These are phyloP conservation scores for Xylaria sp. DNA, from an alignment of 2,329 filamentous ascomycete species.

Conservation along the genomic window DNA sequence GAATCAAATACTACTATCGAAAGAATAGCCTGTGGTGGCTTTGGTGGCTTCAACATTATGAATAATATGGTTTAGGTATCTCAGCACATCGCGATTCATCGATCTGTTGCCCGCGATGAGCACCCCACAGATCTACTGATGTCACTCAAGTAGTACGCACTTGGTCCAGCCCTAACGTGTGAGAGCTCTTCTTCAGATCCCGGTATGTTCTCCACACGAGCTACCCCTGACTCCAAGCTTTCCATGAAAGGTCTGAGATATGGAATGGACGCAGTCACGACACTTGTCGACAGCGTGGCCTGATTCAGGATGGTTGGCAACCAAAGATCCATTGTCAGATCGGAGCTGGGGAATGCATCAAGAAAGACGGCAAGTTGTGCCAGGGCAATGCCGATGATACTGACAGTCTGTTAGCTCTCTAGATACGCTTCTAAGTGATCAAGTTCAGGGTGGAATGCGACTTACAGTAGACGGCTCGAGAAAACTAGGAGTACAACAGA, in stretches of 20 bases:
- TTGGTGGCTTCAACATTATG: constrained; percentile 10
- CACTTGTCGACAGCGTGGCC: constrained; percentile 30
- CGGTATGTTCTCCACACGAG: constrained; percentile 35
- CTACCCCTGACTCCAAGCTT: constrained; percentile 37
- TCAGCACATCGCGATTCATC: constrained; percentile 6
- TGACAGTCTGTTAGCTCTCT: constrained; percentile 11
- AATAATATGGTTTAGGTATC: constrained; percentile 16
- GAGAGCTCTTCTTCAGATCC: constrained; percentile 32
- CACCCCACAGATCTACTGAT: constrained; percentile 30
- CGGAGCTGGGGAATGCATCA: constrained; percentile 20
- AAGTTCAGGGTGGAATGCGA: neutral
- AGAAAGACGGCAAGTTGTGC: constrained; percentile 35
- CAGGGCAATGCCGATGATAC: constrained; percentile 31
- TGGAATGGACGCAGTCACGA: constrained; percentile 37
- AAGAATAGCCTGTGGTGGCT: constrained; percentile 2
- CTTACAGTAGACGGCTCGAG: constrained; percentile 37
- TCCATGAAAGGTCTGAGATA: constrained; percentile 40
- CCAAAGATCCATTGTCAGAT: constrained; percentile 32
- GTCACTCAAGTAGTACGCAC: constrained; percentile 31
- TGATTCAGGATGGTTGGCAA: constrained; percentile 36
- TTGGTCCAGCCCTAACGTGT: constrained; percentile 15
- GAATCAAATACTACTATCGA: constrained; percentile 1
- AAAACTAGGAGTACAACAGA: constrained; percentile 32
- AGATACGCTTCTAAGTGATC: neutral
- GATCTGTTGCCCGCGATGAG: constrained; percentile 24